Percentiles rank a stretch among this genome's conserved stretches.
Evolutionary conservation across 1,139 yeast genomes (phyloP).

Genomic region (Diutina scorzettiae): DNA sequence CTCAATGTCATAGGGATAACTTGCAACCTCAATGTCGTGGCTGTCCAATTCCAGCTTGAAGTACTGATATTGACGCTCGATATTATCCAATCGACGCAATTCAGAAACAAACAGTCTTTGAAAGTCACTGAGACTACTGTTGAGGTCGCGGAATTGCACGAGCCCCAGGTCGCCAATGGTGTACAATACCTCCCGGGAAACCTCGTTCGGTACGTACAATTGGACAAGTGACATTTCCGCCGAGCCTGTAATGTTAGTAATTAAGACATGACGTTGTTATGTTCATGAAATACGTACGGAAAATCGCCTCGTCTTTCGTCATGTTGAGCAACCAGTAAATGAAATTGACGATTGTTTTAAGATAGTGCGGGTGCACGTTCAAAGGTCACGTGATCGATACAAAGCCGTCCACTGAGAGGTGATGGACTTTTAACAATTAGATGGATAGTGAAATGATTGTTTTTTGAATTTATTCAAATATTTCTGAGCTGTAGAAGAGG

Average conservation of each 20-base stretch:
- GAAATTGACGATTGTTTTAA: background rate
- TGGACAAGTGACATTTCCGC: conserved; percentile 76
- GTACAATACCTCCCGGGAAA: conserved; percentile 52
- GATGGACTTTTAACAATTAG: background rate
- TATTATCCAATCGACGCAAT: conserved; percentile 53
- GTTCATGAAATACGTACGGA: conserved; percentile 33
- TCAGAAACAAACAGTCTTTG: conserved; percentile 66
- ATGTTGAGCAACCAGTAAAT: conserved; percentile 10
- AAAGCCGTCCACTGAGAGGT: too few species aligned
- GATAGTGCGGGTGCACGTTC: background rate
- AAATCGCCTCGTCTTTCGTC: conserved; percentile 52
- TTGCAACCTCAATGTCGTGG: background rate
- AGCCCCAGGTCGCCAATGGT: conserved; percentile 52
- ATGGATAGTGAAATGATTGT: background rate
- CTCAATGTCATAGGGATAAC: background rate
- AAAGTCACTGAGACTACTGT: conserved; percentile 53
- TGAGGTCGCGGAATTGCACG: conserved; percentile 61
- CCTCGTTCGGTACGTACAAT: conserved; percentile 61
- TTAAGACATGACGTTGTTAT: background rate
- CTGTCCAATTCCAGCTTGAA: conserved; percentile 16
- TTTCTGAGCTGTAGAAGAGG: too few species aligned
- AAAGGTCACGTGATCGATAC: background rate
- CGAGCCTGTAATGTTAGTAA: conserved; percentile 26
- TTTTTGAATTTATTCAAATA: too few species aligned
- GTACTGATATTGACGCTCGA: conserved; percentile 50